Evolutionary conservation across 2,329 filamentous ascomycete species (phyloP).

Genomic region (Pyricularia grisea): DNA sequence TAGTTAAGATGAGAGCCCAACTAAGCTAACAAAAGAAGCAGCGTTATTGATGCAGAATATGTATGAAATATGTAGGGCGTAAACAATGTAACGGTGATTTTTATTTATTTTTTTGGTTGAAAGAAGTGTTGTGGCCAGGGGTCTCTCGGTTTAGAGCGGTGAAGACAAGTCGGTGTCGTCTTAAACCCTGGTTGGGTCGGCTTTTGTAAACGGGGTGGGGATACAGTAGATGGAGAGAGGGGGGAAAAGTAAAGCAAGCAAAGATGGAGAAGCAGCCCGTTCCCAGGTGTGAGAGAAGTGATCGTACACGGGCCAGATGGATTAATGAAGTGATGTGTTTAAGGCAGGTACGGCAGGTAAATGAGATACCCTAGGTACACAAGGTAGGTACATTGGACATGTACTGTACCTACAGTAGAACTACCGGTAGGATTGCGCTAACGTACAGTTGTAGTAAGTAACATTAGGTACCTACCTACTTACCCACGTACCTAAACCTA

Average conservation of each 20-base stretch:
- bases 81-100: neutral
- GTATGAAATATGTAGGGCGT: neutral
- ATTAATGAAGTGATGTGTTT: neutral
- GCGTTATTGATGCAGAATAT: neutral
- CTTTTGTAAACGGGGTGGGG: neutral
- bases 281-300: neutral
- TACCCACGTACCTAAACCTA: too few relatives aligned
- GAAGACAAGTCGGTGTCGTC: neutral
- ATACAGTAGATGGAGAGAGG: neutral
- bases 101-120: neutral
- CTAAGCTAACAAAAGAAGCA: neutral
- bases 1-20: neutral
- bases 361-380: too few relatives aligned
- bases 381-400: too few relatives aligned
- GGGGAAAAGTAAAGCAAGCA: neutral
- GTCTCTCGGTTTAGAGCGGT: neutral
- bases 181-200: neutral
- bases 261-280: neutral
- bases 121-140: neutral
- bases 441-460: too few relatives aligned
- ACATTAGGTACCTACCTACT: too few relatives aligned
- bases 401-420: too few relatives aligned
- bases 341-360: too few relatives aligned
- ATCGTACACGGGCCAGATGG: neutral
- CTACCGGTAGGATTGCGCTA: too few relatives aligned